A percentile compares a stretch with the other conserved stretches of the same genome.
Evolutionary conservation across 2,329 filamentous ascomycete genomes (phyloP).

Genomic region (Fusarium sp.): DNA sequence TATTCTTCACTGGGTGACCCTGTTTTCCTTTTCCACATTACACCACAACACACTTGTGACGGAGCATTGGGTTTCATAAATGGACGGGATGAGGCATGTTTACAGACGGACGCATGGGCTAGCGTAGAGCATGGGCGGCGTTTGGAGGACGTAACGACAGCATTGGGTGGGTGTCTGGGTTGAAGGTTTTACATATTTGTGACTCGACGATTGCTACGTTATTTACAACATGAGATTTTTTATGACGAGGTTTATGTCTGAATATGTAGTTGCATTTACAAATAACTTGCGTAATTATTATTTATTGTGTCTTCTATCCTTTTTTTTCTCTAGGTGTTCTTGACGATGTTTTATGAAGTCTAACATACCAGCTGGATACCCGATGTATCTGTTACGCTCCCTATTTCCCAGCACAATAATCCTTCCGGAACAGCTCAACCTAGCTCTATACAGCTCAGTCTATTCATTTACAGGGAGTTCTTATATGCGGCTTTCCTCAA

Average conservation of each 20-base stretch:
- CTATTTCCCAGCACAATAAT: background rate
- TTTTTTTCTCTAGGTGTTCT: background rate
- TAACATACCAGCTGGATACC: too few species aligned
- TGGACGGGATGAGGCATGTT: constrained; percentile 46
- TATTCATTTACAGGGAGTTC: background rate
- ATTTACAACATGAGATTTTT: constrained; percentile 32
- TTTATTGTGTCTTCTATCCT: background rate
- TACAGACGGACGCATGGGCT: constrained; percentile 49
- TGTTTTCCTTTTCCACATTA: constrained; percentile 21
- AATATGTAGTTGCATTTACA: background rate
- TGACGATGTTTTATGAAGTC: background rate
- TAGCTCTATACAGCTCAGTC: background rate
- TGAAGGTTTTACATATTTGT: constrained; percentile 33
- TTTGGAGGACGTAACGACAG: constrained; percentile 48
- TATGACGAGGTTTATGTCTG: constrained; percentile 8
- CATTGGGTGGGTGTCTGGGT: constrained; percentile 41
- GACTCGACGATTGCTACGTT: constrained; percentile 25
- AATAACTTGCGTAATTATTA: background rate
- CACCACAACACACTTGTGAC: constrained; percentile 28
- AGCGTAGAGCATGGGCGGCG: constrained; percentile 51
- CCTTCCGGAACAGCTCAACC: too few species aligned
- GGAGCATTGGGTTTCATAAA: constrained; percentile 40
- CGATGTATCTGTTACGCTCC: too few species aligned
- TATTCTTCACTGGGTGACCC: background rate
- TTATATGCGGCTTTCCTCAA: constrained; percentile 1